Evolutionary conservation across 805 yeast species (phyloP), one percentile per base, ranked within the genome.

Genomic region (Suhomyces emberorum): DNA sequence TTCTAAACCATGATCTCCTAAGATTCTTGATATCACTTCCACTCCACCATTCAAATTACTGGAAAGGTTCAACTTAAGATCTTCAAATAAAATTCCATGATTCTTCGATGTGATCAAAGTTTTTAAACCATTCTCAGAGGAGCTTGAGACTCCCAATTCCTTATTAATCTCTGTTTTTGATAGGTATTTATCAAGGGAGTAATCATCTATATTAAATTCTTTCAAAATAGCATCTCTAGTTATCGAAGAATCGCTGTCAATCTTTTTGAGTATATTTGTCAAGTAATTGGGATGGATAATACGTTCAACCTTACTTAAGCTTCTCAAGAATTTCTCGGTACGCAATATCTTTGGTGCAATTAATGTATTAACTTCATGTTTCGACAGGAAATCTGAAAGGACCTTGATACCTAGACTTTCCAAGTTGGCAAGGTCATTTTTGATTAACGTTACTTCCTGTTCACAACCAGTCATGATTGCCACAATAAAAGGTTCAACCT

Each of bases 271-370:
- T 0, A 78, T 63, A 28, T 74, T 77, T 2, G 59, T 59, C 2
- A 81, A 40, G 41, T 78, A 81, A 3, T 59, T 51, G 0, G 88
- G 86, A 21, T 76, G 73, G 1, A 84, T 46, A 3, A 80, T 73
- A 36, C 65, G 59, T n/a, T 62, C 58, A 7, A 77, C 78, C 28
- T 67, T 67, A 35, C 88, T 76, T 34, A 88, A 61, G 15, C 88
- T 78, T 28, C 75, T 73, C 36, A 91, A 68, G 51, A 91, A 89
- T 60, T 91, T 93, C 39, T 84, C 95, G 0, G 98, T 91, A 46
- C 97, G 69, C 48, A 84, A 54, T n/a, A 83, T 70, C 42, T 78
- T 78, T 1, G 97, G 96, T 0, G 97, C 89, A 8, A 89, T 76
- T 8, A 84, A 60, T 0, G 76, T 59, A 48, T 77, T 75, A 35